Percentiles rank a stretch among this genome's conserved stretches.
Conservation (phyloP, 495 filamentous ascomycete genomes). For the Penicillium coffeae region DNA sequence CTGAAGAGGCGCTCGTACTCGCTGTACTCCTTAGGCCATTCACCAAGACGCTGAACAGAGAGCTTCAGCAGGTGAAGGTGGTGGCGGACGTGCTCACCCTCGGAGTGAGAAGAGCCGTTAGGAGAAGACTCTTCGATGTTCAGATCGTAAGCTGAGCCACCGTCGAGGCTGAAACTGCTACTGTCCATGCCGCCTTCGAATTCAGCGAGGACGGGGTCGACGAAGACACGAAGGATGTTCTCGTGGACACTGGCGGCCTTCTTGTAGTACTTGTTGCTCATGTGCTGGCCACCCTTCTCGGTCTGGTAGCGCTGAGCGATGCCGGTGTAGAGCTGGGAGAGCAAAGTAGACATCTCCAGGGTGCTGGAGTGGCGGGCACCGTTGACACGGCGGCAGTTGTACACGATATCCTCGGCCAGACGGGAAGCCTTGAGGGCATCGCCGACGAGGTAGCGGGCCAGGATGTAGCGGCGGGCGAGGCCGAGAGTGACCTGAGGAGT, state of each 20-base stretch:
- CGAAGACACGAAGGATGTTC: conserved; percentile 32
- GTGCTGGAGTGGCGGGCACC: conserved; percentile 31
- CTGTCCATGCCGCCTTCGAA: conserved; percentile 20
- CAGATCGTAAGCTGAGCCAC: conserved; percentile 20
- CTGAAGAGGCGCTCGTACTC: conserved; percentile 29
- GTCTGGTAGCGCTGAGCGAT: conserved; percentile 32
- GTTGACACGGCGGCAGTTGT: conserved; percentile 41
- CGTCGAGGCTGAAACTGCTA: conserved; percentile 20
- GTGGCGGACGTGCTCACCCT: conserved; percentile 32
- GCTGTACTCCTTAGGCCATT: conserved; percentile 38
- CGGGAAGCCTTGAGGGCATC: conserved; percentile 30
- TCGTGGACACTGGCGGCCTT: conserved; percentile 37
- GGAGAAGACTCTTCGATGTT: conserved; percentile 19
- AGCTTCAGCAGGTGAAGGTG: conserved; percentile 37
- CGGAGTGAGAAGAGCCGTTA: conserved; percentile 9
- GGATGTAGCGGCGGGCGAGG: conserved; percentile 34
- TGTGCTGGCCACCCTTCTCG: conserved; percentile 28
- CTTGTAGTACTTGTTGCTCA: conserved; percentile 39
- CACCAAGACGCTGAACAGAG: conserved; percentile 35
- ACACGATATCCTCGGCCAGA: conserved; percentile 40
- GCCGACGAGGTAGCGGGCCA: conserved; percentile 34
- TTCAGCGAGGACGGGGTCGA: conserved; percentile 32
- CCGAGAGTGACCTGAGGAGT: conserved; percentile 25
- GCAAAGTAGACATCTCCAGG: conserved; percentile 35
- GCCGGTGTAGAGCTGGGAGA: conserved; percentile 37